phyloP scores from a whole-genome alignment of 129 eudicot species.

The Ambrosia trifida region DNA sequence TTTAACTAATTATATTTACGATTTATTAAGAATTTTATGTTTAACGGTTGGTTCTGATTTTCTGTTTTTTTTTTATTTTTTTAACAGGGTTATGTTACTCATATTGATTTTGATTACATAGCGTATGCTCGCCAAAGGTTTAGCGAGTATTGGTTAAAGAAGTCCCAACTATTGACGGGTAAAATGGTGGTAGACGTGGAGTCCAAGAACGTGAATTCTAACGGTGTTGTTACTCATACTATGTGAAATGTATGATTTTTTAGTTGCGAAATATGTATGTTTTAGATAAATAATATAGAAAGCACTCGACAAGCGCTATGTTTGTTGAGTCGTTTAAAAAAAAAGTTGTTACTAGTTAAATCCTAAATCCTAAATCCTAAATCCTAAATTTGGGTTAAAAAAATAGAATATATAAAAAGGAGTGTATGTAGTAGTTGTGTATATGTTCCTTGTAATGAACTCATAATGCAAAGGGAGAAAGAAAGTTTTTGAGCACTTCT shows the following conservation, averaged over 20 bases:
- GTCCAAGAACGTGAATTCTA: slow-evolving; percentile 2
- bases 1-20: neutral
- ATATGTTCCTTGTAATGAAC: slow-evolving; percentile 18
- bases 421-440: slow-evolving; percentile 23
- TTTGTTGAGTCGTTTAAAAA: neutral
- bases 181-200: neutral
- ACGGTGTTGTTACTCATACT: slow-evolving; percentile 2
- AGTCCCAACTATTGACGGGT: slow-evolving; percentile 26
- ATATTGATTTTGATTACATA: slow-evolving; percentile 65
- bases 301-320: neutral
- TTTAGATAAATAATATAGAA: slow-evolving; percentile 31
- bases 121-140: slow-evolving; percentile 65
- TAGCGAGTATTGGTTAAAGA: slow-evolving; percentile 39
- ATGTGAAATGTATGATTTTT: slow-evolving; percentile 17
- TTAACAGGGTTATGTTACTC: slow-evolving; percentile 54
- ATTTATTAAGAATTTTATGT: neutral
- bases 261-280: slow-evolving; percentile 26
- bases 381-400: neutral
- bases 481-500: neutral
- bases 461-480: slow-evolving; percentile 15
- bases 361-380: neutral
- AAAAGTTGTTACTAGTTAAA: neutral
- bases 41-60: neutral
- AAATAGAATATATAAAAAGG: slow-evolving; percentile 25
- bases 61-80: neutral